Base-by-base conservation (phyloP, 116 monocot species). In the Papilionanthe hybrid region DNA sequence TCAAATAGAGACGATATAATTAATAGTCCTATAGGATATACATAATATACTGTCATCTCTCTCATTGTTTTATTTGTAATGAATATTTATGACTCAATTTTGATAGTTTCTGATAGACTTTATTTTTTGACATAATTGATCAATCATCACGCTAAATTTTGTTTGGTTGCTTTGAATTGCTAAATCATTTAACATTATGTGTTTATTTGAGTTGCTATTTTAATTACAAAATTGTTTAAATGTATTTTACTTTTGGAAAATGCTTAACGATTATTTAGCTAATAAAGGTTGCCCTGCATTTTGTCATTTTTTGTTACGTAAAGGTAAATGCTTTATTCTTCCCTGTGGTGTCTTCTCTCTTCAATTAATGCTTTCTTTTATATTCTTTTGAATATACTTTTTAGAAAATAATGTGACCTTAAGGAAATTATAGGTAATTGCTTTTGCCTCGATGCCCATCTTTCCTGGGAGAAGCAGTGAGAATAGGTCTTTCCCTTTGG, bases 341-440 rank as follows among this genome's bases (percentile, higher is more conserved):
- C 7, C 43, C 3, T 20, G 43, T n/a, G 20, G 8, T 73, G 42
- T 44, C 32, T 73, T 22, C 13, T 73, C 37, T 73, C 73, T 22
- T 73, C 73, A n/a, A 41, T 20, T 37, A 28, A 10, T 73, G 2
- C 10, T 42, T 41, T 43, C 1, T 41, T 71, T 71, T 22, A 20
- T 73, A 42, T 32, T 73, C 20, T 43, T 17, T n/a, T 73, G 17
- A 73, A 3, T 44, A n/a, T 43, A 42, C 69, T 7, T 27, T 19
- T 30, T 69, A 30, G 37, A 44, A 15, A 71, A 71, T 37, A 17
- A 71, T 71, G 43, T 43, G 44, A 44, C 9, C 7, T 41, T 73
- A 13, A 73, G 15, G 73, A 44, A 13, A 37, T 73, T 20, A 47
- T 85, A 95, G 91, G 91, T 87, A 79, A 81, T 78, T 82, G 78